These are phyloP conservation scores for Harringtonia aguacate DNA, from an alignment of 2,329 filamentous ascomycete species.

Conservation along the genomic window DNA sequence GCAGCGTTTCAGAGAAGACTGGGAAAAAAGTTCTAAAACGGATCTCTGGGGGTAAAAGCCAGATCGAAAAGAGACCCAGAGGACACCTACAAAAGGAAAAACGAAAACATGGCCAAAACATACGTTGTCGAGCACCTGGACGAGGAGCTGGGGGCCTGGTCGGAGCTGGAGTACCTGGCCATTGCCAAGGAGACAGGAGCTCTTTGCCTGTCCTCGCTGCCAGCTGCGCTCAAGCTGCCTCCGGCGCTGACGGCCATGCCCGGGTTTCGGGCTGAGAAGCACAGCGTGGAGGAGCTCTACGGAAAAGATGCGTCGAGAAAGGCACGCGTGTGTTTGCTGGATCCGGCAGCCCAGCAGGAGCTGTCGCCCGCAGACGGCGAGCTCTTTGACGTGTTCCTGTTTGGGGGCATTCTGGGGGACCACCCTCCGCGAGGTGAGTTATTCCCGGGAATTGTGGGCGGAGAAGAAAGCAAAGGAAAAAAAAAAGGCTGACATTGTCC, in stretches of 20 bases:
- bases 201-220: slow-evolving; percentile 78
- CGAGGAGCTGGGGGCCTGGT: slow-evolving; percentile 88
- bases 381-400: slow-evolving; percentile 81
- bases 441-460: background rate
- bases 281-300: slow-evolving; percentile 77
- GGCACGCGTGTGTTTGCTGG: slow-evolving; percentile 69
- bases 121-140: slow-evolving; percentile 97
- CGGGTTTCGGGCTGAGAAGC: slow-evolving; percentile 60
- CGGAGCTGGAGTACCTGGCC: slow-evolving; percentile 78
- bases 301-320: slow-evolving; percentile 48
- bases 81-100: background rate
- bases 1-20: too few species aligned
- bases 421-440: slow-evolving; percentile 77
- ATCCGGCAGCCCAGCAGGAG: slow-evolving; percentile 74
- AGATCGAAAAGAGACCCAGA: too few species aligned
- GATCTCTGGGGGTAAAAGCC: too few species aligned
- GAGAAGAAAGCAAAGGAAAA: background rate
- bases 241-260: slow-evolving; percentile 40
- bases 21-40: too few species aligned
- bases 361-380: slow-evolving; percentile 72
- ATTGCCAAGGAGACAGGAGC: slow-evolving; percentile 74
- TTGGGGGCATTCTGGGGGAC: slow-evolving; percentile 92
- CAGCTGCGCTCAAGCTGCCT: slow-evolving; percentile 52
- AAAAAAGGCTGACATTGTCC: slow-evolving; percentile 9
- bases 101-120: slow-evolving; percentile 40